Base-by-base conservation (phyloP, 768 basidiomycete species). In the Kwoniella sp. region DNA sequence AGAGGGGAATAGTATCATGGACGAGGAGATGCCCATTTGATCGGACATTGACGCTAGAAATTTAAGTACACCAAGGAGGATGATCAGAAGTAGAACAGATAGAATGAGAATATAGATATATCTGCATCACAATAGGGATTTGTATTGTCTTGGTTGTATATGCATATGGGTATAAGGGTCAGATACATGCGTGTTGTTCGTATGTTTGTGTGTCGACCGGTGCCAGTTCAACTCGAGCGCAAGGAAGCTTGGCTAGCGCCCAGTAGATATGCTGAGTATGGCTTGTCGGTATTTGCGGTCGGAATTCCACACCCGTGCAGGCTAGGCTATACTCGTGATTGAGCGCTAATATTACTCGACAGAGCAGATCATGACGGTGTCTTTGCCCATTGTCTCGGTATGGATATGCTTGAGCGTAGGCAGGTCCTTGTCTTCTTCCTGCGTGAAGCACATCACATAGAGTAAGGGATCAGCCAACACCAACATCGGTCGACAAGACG, bases 331-430 rank as follows among this genome's bases (percentile, higher is more conserved):
- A n/a, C n/a, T n/a, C n/a, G n/a, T n/a, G n/a, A n/a, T n/a, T n/a
- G n/a, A n/a, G n/a, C n/a, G n/a, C n/a, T n/a, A n/a, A n/a, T 45
- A 3, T 20, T 45, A 45, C 5, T 45, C 55, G n/a, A 71, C 55
- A 0, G 53, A 65, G 63, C 79, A 80, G 4, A 76, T 65, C 70
- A 80, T 70, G 11, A 80, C 77, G 0, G 70, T 65, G 56, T 80
- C 79, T 67, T 73, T 71, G 51, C 79, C 79, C 69, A 80, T 70
- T 29, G 66, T 67, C 28, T 70, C 72, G 0, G 74, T 75, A 38
- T 73, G 68, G n/a, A 73, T 23, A 17, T 64, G 63, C 22, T 69
- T 66, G 45, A 80, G 58, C n/a, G 26, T 29, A 2, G 78, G 78
- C 22, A 78, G 51, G 22, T 57, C 60, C 22, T 63, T 60, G 7